Base-by-base conservation (phyloP, 345 rosid species). In the Nasturtium officinale region DNA sequence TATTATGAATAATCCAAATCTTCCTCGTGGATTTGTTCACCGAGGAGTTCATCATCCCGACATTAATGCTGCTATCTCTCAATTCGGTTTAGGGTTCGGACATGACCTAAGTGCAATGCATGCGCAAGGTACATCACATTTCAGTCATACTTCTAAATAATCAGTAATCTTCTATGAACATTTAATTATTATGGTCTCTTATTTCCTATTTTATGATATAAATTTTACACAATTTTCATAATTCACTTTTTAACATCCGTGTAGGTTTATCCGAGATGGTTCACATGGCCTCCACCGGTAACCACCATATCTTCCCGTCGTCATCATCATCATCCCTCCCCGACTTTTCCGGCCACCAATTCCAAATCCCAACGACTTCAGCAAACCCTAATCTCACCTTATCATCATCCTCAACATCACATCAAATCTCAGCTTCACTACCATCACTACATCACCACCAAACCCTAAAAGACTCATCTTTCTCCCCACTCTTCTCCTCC, bases 191-290 rank as follows among this genome's bases (percentile, higher is more conserved):
- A 23, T 20, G 54, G 54, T 20, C 5, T 48, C 2, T 50, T 20
- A 9, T 9, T 2, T 50, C 17, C 17, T 5, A 5, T 1, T 20
- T 50, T 50, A 0, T 10, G 7, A 17, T 17, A 9, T 17, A 17
- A 2, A 16, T 16, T 16, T 46, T 46, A 17, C 21, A 46, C 17
- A 3, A 9, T 12, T 10, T 38, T 38, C 43, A 42, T 42, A 15
- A 42, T 42, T 43, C 2, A 0, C 12, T 40, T 61, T 30, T 0
- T 6, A 45, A 45, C 29, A 52, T 42, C 7, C 0, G 6, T 9
- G 52, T 65, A 60, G 84, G 83, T 59, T 73, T 90, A 76, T 69
- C 90, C 21, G 92, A 87, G 61, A 86, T 89, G 87, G 82, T 81
- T 20, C 88, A 85, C 59, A 73, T 86, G 77, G 82, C 74, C 8